phyloP scores from a whole-genome alignment of 129 eudicot genomes.

The Flaveria sonorensis region DNA sequence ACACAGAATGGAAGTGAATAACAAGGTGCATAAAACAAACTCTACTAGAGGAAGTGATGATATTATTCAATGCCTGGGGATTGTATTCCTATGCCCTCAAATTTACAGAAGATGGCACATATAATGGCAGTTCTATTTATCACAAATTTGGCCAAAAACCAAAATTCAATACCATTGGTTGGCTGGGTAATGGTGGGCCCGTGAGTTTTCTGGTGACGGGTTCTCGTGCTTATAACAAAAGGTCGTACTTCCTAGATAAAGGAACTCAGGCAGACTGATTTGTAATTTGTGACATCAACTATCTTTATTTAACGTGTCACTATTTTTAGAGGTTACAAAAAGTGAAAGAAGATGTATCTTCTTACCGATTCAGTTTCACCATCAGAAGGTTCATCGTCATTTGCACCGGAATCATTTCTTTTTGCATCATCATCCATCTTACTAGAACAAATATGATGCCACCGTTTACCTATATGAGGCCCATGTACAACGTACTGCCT shows the following conservation, averaged over 20 bases:
- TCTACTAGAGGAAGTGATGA: background rate
- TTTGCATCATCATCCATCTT: slow-evolving; percentile 52
- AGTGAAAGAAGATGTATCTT: slow-evolving; percentile 19
- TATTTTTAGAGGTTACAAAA: background rate
- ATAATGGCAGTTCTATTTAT: background rate
- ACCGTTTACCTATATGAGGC: slow-evolving; percentile 36
- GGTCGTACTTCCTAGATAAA: background rate
- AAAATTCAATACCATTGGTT: background rate
- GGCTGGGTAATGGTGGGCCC: background rate
- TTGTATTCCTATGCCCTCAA: background rate
- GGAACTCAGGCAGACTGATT: background rate
- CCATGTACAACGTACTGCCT: slow-evolving; percentile 36
- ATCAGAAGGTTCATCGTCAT: slow-evolving; percentile 44
- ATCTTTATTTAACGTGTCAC: slow-evolving; percentile 2
- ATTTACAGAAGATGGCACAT: background rate
- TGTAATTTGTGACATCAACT: background rate
- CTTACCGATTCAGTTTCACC: slow-evolving; percentile 53
- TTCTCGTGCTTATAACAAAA: background rate
- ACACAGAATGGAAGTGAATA: background rate
- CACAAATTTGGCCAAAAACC: background rate
- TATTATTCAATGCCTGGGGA: background rate
- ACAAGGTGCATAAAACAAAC: background rate
- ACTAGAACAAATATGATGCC: slow-evolving; percentile 51
- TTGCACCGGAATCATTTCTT: slow-evolving; percentile 49
- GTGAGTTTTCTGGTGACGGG: background rate